A percentile compares a stretch with the other conserved stretches of the same genome.
These are phyloP conservation scores for Eimeria brunetti DNA, from an alignment of 169 alveolate species.

Conservation along the genomic window DNA sequence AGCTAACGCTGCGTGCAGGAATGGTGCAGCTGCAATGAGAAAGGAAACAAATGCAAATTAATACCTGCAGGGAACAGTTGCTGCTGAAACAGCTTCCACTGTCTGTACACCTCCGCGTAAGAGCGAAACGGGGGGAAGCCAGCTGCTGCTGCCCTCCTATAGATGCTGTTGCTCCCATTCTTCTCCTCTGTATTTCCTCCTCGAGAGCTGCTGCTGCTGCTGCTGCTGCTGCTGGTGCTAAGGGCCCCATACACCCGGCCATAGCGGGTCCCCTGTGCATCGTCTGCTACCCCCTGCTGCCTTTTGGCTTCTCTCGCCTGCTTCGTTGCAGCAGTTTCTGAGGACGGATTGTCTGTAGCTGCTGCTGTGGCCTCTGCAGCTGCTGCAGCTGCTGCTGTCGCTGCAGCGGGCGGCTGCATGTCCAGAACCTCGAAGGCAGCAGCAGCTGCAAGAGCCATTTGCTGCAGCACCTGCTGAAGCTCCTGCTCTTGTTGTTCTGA, in stretches of 20 bases:
- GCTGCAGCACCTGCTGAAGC: conserved; percentile 58
- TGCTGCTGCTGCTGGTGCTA: conserved; percentile 8
- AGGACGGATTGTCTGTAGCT: not conserved
- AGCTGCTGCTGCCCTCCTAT: conserved; percentile 47
- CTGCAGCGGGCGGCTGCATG: conserved; percentile 37
- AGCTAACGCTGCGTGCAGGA: too few relatives aligned
- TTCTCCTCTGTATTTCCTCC: not conserved
- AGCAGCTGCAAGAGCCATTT: conserved; percentile 50
- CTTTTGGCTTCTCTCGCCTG: not conserved
- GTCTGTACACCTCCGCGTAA: conserved; percentile 38
- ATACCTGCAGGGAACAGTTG: conserved; percentile 50
- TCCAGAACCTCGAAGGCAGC: conserved; percentile 42
- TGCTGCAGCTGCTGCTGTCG: conserved; percentile 6
- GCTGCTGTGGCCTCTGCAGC: not conserved
- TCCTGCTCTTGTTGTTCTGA: conserved; percentile 12
- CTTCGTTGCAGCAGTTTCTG: not conserved
- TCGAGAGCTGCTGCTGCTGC: not conserved
- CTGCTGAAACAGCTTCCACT: conserved; percentile 28
- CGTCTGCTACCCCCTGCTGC: not conserved
- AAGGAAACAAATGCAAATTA: not conserved
- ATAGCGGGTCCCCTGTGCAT: not conserved
- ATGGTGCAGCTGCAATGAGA: too few relatives aligned
- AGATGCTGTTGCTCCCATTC: not conserved
- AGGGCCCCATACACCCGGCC: not conserved
- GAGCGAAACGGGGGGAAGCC: conserved; percentile 52